A percentile compares a stretch with the other conserved stretches of the same genome.
These are phyloP conservation scores for Cutaneotrichosporon daszewskae DNA, from an alignment of 1,284 basidiomycete species.

Conservation along the genomic window DNA sequence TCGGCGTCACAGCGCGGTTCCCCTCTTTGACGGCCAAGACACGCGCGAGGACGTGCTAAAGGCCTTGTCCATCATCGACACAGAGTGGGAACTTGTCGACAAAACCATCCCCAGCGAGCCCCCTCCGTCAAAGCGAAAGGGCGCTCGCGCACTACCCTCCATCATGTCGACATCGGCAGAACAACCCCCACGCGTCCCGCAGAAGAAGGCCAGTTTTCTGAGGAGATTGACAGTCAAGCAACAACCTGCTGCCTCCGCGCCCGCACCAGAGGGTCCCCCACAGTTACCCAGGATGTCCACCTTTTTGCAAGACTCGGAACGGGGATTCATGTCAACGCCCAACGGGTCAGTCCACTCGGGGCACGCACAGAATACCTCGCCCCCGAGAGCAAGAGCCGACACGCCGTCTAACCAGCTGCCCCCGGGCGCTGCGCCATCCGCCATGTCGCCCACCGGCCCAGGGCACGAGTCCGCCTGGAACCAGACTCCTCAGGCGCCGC, in stretches of 20 bases:
- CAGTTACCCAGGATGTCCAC: too few relatives aligned
- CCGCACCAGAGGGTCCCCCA: too few relatives aligned
- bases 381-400: too few relatives aligned
- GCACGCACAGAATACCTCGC: too few relatives aligned
- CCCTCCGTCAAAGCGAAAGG: constrained; percentile 1
- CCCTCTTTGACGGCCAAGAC: constrained; percentile 12
- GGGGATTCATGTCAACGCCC: too few relatives aligned
- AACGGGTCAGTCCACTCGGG: too few relatives aligned
- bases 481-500: too few relatives aligned
- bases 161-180: constrained; percentile 13
- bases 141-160: not conserved
- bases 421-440: constrained; percentile 5
- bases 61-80: constrained; percentile 6
- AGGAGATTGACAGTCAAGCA: constrained; percentile 11
- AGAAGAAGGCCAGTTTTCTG: constrained; percentile 13
- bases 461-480: too few relatives aligned
- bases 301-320: too few relatives aligned
- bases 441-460: too few relatives aligned
- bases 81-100: constrained; percentile 17
- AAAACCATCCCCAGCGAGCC: not conserved
- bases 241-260: too few relatives aligned
- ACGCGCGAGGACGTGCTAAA: constrained; percentile 10
- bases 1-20: not conserved
- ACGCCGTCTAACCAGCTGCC: not conserved
- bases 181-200: constrained; percentile 1